A percentile compares a stretch with the other conserved stretches of the same genome.
These are phyloP conservation scores for Pyrrhoderma noxium DNA, from an alignment of 1,284 basidiomycete species.

Conservation along the genomic window DNA sequence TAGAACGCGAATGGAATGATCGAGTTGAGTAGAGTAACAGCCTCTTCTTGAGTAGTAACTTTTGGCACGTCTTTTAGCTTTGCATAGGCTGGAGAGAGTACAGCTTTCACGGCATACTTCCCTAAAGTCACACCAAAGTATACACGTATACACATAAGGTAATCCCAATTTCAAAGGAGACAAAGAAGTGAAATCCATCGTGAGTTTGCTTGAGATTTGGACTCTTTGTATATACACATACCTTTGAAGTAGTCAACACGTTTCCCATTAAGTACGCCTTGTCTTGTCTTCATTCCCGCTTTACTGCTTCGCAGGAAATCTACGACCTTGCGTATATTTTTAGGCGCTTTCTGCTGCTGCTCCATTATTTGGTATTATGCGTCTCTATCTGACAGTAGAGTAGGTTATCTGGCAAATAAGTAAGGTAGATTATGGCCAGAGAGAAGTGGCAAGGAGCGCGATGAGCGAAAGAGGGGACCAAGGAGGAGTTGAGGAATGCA, in stretches of 20 bases:
- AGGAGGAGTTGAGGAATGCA: too few species aligned
- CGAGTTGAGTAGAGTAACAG: slow-evolving; percentile 58
- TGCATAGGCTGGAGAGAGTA: slow-evolving; percentile 84
- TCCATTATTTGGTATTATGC: slow-evolving; percentile 4
- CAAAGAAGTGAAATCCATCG: too few species aligned
- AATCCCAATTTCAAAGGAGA: not conserved
- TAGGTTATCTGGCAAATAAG: not conserved
- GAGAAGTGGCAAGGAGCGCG: too few species aligned
- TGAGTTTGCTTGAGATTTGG: too few species aligned
- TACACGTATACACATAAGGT: slow-evolving; percentile 7
- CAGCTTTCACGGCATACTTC: slow-evolving; percentile 86
- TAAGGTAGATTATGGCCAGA: too few species aligned
- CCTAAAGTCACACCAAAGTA: slow-evolving; percentile 40
- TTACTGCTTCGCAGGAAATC: slow-evolving; percentile 81
- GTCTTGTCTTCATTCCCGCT: slow-evolving; percentile 83
- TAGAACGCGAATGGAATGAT: slow-evolving; percentile 85
- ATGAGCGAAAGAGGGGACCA: too few species aligned
- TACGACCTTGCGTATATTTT: slow-evolving; percentile 72
- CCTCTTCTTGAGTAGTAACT: slow-evolving; percentile 74
- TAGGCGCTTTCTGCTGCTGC: slow-evolving; percentile 58
- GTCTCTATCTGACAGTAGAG: not conserved
- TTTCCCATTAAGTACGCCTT: slow-evolving; percentile 90
- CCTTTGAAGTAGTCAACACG: slow-evolving; percentile 98
- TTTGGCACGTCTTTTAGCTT: slow-evolving; percentile 84
- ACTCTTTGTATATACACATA: slow-evolving; percentile 39